phyloP scores from a whole-genome alignment of 2,329 filamentous ascomycete genomes.

The Metarhizium sp. region DNA sequence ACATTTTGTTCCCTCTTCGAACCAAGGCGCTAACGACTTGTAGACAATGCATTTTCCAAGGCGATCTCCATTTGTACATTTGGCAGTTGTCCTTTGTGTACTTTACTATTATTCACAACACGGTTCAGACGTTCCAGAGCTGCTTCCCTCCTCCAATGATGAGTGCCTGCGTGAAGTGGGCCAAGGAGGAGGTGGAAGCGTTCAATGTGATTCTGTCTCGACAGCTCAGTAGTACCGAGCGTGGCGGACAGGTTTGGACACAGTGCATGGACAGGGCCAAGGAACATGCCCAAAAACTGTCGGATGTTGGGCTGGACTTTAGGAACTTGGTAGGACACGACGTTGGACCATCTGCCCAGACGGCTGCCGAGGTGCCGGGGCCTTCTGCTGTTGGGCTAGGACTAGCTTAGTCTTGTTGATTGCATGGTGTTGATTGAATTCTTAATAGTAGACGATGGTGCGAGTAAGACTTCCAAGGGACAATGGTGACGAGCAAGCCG shows the following conservation, averaged over 20 bases:
- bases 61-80: slow-evolving; percentile 85
- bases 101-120: slow-evolving; percentile 90
- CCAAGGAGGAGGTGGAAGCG: slow-evolving; percentile 85
- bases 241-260: slow-evolving; percentile 65
- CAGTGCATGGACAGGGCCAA: slow-evolving; percentile 76
- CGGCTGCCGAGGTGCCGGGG: slow-evolving; percentile 9
- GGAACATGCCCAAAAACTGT: slow-evolving; percentile 69
- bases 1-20: not conserved
- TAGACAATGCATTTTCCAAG: slow-evolving; percentile 91
- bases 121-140: slow-evolving; percentile 75
- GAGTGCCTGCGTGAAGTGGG: slow-evolving; percentile 95
- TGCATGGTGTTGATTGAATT: too few species aligned
- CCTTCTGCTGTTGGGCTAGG: slow-evolving; percentile 19
- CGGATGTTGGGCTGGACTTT: slow-evolving; percentile 86
- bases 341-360: slow-evolving; percentile 17
- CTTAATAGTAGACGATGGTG: too few species aligned
- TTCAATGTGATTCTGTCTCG: slow-evolving; percentile 78
- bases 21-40: not conserved
- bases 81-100: slow-evolving; percentile 94
- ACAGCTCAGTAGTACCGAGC: slow-evolving; percentile 80
- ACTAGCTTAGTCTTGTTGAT: slow-evolving; percentile 13
- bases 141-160: slow-evolving; percentile 83
- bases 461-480: too few species aligned
- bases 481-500: too few species aligned
- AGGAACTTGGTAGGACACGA: slow-evolving; percentile 65